Evolutionary conservation across 225 moss, liverwort and hornwort species (phyloP).

Genomic region (Physcomitrium patens): DNA sequence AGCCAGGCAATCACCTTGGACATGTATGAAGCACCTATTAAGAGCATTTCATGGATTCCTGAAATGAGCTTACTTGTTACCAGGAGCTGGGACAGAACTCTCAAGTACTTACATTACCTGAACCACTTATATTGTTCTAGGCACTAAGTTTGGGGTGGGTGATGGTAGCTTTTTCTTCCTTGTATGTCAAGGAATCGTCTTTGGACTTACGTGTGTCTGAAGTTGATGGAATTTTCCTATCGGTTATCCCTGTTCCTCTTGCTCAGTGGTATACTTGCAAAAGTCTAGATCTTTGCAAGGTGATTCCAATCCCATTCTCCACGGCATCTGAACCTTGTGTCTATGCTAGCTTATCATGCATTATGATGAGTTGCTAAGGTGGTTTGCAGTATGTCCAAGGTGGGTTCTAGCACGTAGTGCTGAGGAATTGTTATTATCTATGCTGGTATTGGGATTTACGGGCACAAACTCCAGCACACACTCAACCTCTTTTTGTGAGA

Average conservation of each 20-base stretch:
- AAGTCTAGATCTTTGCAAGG: background rate
- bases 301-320: background rate
- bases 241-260: too few relatives aligned
- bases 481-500: conserved; percentile 89
- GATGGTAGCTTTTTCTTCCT: conserved; percentile 5
- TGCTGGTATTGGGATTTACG: conserved; percentile 95
- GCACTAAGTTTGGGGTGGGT: background rate
- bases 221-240: background rate
- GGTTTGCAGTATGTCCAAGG: background rate
- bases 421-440: conserved; percentile 6
- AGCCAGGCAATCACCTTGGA: conserved; percentile 90
- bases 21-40: conserved; percentile 95
- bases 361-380: background rate
- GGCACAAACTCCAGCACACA: conserved; percentile 88
- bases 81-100: conserved; percentile 98
- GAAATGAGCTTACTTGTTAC: conserved; percentile 97
- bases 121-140: background rate
- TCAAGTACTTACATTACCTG: conserved; percentile 62
- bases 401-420: conserved; percentile 16
- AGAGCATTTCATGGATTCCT: conserved; percentile 89
- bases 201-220: conserved; percentile 10
- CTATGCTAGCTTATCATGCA: background rate
- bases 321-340: background rate
- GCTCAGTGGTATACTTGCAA: background rate
- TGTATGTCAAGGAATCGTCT: background rate